Base-by-base conservation (phyloP, 2,329 filamentous ascomycete species). In the Sporothrix pallida region DNA sequence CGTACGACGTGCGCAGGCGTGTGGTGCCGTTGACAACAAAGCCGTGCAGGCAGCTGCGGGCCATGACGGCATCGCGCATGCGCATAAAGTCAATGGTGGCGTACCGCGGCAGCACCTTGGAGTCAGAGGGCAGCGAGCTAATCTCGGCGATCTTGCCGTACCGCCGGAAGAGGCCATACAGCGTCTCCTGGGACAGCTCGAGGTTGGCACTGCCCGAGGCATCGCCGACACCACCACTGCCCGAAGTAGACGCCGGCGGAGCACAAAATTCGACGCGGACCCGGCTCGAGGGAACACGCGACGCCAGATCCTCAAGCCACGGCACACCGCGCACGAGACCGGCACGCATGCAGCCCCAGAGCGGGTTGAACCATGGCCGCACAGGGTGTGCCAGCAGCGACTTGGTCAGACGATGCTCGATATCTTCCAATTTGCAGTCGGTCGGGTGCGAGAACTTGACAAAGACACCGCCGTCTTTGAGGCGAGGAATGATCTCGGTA, bases 141-240 rank as follows among this genome's bases (percentile, higher is more conserved):
- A 99, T 98, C 77, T 98, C 94, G 31, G 90, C 87, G 70, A 99
- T 90, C 81, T 97, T 97, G 31, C 96, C 96, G 81, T 97, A 99
- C 67, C 89, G 90, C 52, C 96, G 90, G 80, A 98, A 97, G 63
- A 97, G 86, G 54, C 91, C 91, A 82, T 97, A 98, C 0, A 98
- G 83, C 0, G 90, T 89, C 81, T 99, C 96, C 78, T 97, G 94
- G 0, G 92, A 93, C 20, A 98, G 83, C 78, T 97, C 94, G 7
- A 91, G 89, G 0, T 91, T 91, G 72, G 91, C 86, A 1, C 85
- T 87, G n/a, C 75, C 77, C 6, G 74, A 60, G 2, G 93, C 94
- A 54, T 76, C 75, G 20, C 75, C 75, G 23, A 65, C 69, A 20
- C 71, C 71, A n/a, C 50, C 72, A 12, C 52, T 48, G 13, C 58